Conservation (phyloP, 495 filamentous ascomycete genomes). For the Pyrenula aspistea region DNA sequence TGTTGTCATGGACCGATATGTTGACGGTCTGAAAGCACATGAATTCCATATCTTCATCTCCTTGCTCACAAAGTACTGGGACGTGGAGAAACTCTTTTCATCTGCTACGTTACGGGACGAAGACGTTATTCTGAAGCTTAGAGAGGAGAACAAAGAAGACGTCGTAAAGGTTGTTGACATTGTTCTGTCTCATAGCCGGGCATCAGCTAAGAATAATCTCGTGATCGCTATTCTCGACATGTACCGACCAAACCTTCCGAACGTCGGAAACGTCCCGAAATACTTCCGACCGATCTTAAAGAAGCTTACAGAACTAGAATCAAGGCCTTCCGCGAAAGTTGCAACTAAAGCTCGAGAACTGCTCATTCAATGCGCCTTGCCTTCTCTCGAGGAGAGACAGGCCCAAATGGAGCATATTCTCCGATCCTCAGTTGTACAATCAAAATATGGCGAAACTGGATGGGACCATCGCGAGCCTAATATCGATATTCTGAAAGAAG, state of each 20-base stretch:
- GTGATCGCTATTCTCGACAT: conserved; percentile 84
- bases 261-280: conserved; percentile 75
- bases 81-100: conserved; percentile 78
- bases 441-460: conserved; percentile 89
- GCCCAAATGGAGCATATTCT: conserved; percentile 98
- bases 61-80: conserved; percentile 67
- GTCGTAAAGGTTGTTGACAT: conserved; percentile 69
- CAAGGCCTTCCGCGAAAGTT: conserved; percentile 83
- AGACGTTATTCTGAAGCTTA: conserved; percentile 84
- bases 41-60: conserved; percentile 74
- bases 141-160: conserved; percentile 93
- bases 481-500: conserved; percentile 80
- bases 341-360: conserved; percentile 93
- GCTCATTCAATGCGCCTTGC: conserved; percentile 90
- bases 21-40: conserved; percentile 80
- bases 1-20: conserved; percentile 70
- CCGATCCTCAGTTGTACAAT: conserved; percentile 92
- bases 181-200: conserved; percentile 86
- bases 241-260: conserved; percentile 89
- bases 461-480: conserved; percentile 94
- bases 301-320: conserved; percentile 85
- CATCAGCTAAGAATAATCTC: conserved; percentile 88
- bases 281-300: conserved; percentile 73
- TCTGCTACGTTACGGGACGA: conserved; percentile 77
- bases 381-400: conserved; percentile 86